phyloP scores from a whole-genome alignment of 1,284 basidiomycete species.

The Puccinia brachypodii region DNA sequence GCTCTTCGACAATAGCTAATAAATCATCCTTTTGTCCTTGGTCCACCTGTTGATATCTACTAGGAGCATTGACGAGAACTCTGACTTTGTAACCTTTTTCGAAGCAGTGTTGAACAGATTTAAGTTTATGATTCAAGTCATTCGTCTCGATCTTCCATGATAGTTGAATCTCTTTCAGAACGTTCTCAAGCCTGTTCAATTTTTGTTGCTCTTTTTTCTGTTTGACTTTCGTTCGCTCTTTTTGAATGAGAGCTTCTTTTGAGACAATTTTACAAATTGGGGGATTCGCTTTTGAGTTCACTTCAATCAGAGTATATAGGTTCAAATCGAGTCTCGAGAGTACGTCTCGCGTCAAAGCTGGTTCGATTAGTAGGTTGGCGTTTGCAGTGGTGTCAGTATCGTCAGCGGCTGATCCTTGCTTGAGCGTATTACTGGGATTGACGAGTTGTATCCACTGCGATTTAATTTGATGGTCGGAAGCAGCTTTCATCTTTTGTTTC shows the following conservation, averaged over 20 bases:
- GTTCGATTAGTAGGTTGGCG: not conserved
- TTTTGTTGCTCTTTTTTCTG: conserved; percentile 27
- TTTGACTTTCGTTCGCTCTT: conserved; percentile 21
- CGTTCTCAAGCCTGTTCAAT: not conserved
- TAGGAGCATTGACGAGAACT: not conserved
- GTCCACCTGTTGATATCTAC: not conserved
- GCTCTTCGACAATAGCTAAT: conserved; percentile 7
- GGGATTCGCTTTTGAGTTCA: conserved; percentile 13
- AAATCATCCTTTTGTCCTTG: conserved; percentile 3
- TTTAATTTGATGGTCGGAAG: conserved; percentile 37
- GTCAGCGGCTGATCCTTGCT: not conserved
- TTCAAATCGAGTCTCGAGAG: conserved; percentile 37
- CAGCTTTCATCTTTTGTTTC: conserved; percentile 1
- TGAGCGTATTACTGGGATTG: conserved; percentile 20
- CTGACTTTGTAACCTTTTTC: conserved; percentile 21
- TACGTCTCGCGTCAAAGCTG: conserved; percentile 33
- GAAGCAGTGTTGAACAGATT: conserved; percentile 62
- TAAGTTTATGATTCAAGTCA: conserved; percentile 70
- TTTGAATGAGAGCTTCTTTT: conserved; percentile 1
- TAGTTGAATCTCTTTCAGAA: conserved; percentile 70
- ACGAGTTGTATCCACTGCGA: conserved; percentile 48
- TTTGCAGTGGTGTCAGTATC: not conserved
- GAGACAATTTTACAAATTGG: conserved; percentile 44
- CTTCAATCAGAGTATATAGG: conserved; percentile 32
- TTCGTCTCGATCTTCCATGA: conserved; percentile 67